These are phyloP conservation scores for Acacia melanoxylon DNA, from an alignment of 306 rosid species.

Conservation along the genomic window DNA sequence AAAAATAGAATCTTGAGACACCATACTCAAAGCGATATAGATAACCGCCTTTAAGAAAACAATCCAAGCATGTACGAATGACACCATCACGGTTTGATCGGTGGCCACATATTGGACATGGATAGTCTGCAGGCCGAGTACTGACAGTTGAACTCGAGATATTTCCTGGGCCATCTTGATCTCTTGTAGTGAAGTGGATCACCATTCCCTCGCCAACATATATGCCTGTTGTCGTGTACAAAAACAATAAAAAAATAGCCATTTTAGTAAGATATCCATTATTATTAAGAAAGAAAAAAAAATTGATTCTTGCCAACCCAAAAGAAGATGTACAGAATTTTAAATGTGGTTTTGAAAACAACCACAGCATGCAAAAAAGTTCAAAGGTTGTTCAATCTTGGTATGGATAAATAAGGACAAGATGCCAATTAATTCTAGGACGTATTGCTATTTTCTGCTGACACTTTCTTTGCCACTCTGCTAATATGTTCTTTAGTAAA, in stretches of 20 bases:
- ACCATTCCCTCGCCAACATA: conserved; percentile 71
- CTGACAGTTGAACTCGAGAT: conserved; percentile 48
- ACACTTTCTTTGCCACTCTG: background rate
- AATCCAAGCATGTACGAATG: conserved; percentile 77
- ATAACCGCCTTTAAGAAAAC: conserved; percentile 67
- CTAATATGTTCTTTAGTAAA: background rate
- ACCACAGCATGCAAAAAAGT: conserved; percentile 7
- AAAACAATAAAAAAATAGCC: conserved; percentile 6
- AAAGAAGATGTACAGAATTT: background rate
- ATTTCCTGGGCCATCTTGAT: conserved; percentile 75
- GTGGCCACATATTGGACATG: conserved; percentile 72
- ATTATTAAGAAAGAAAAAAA: background rate
- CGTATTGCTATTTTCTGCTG: background rate
- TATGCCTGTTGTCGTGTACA: conserved; percentile 53
- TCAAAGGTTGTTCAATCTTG: background rate
- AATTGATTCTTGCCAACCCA: conserved; percentile 12
- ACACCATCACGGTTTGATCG: conserved; percentile 55
- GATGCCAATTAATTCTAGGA: conserved; percentile 3
- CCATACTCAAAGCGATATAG: conserved; percentile 76
- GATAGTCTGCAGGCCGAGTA: conserved; percentile 39
- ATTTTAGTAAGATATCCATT: conserved; percentile 22
- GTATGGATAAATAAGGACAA: background rate
- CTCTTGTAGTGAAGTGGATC: conserved; percentile 84
- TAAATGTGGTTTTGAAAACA: background rate
- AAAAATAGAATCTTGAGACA: conserved; percentile 44